A percentile compares a stretch with the other conserved stretches of the same genome.
These are phyloP conservation scores for Apiotrichum akiyoshidainum DNA, from an alignment of 1,284 basidiomycete species.

Conservation along the genomic window DNA sequence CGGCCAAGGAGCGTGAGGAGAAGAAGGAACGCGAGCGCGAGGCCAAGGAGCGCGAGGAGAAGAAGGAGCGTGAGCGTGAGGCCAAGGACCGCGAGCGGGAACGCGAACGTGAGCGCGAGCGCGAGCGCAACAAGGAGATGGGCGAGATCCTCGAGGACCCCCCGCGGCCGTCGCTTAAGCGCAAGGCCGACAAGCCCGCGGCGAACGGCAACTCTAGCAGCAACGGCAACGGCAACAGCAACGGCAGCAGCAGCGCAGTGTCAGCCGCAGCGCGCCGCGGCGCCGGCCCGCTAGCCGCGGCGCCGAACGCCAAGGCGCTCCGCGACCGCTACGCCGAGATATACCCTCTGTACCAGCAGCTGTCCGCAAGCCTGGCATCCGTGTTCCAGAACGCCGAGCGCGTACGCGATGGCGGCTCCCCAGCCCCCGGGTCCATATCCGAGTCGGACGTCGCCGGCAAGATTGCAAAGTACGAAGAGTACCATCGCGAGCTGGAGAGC, in stretches of 20 bases:
- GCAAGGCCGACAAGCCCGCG: neutral
- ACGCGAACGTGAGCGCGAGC: neutral
- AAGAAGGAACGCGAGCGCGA: constrained; percentile 3
- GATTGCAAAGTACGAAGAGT: constrained; percentile 37
- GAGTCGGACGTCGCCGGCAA: constrained; percentile 26
- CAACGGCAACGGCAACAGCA: neutral
- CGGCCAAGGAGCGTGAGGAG: neutral
- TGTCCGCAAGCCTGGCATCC: constrained; percentile 26
- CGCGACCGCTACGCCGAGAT: constrained; percentile 43
- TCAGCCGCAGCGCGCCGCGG: neutral
- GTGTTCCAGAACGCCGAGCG: constrained; percentile 28
- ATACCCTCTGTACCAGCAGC: constrained; percentile 36
- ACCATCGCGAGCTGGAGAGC: constrained; percentile 40
- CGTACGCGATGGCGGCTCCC: constrained; percentile 14
- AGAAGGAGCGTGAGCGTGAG: constrained; percentile 5
- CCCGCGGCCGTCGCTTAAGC: neutral
- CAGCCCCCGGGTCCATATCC: neutral
- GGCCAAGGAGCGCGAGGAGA: constrained; percentile 7
- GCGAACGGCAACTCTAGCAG: neutral
- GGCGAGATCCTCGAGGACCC: constrained; percentile 1
- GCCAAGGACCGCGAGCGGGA: constrained; percentile 1
- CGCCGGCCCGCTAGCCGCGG: constrained; percentile 1
- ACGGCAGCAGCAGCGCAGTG: neutral
- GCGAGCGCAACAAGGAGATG: neutral
- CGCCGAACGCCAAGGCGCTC: constrained; percentile 26